Percentiles rank a stretch among this genome's conserved stretches.
These are phyloP conservation scores for Citrullus amarus DNA, from an alignment of 306 rosid species.

Conservation along the genomic window DNA sequence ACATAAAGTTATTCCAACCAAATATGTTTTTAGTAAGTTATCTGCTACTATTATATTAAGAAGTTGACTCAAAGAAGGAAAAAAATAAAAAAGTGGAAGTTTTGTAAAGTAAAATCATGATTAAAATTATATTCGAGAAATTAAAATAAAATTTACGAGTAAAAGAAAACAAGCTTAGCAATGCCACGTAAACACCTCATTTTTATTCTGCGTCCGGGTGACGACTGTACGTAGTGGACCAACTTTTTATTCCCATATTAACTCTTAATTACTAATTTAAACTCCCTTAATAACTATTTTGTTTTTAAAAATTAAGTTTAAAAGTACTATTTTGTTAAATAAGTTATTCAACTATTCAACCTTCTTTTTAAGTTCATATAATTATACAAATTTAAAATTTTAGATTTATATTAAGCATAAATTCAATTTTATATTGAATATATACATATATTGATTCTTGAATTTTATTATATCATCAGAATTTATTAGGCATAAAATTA, in stretches of 20 bases:
- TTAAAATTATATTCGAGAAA: background rate
- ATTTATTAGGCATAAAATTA: no score
- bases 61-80: background rate
- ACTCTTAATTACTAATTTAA: background rate
- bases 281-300: no score
- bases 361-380: no score
- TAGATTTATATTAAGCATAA: no score
- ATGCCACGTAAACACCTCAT: background rate
- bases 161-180: background rate
- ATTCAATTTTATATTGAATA: no score
- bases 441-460: no score
- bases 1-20: background rate
- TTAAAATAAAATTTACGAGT: background rate
- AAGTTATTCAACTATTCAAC: no score
- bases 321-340: no score
- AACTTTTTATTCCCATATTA: background rate
- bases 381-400: no score
- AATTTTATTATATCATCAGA: no score
- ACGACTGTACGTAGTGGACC: background rate
- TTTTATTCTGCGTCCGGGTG: background rate
- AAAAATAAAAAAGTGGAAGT: background rate
- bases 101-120: background rate
- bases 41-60: background rate
- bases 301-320: no score
- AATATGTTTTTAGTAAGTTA: background rate